Base-by-base conservation (phyloP, 139 green algal species). In the Ettlia oleoabundans region DNA sequence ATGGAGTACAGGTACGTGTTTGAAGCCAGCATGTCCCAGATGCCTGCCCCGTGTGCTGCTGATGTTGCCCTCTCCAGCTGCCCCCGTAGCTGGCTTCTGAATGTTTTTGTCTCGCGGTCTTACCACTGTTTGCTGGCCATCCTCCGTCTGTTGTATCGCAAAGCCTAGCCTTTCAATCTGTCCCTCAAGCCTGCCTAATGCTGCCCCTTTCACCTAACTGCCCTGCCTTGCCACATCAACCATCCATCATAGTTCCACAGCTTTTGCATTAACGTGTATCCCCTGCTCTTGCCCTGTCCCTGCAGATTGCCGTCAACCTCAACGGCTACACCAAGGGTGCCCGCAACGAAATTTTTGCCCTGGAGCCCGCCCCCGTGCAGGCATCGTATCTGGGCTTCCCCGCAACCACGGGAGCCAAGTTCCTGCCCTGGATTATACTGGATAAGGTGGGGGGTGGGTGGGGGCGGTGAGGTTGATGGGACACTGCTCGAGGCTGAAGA, bases 241-340 rank as follows among this genome's bases (percentile, higher is more conserved):
- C n/a, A n/a, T n/a, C n/a, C n/a, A n/a, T n/a, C n/a, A n/a, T n/a
- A n/a, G n/a, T n/a, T n/a, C n/a, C n/a, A n/a, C n/a, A n/a, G n/a
- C n/a, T n/a, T n/a, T n/a, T n/a, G n/a, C n/a, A n/a, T n/a, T n/a
- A n/a, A n/a, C n/a, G n/a, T n/a, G n/a, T n/a, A n/a, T n/a, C 30
- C 9, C 28, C 30, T 21, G 64, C 9, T 19, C 64, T 9, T n/a
- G 10, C 30, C 30, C 66, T 2, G 26, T 37, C 3, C 19, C 62
- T 94, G 66, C 94, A 98, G 37, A 75, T 98, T 8, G 86, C 69
- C 0, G 63, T 98, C 85, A 97, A 98, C 84, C 90, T 98, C 2
- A 98, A 98, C 65, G 95, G 95, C 30, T 98, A 97, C 90, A 98
- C 95, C 61, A 97, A 97, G 84, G 95, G 95, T n/a, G 93, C 94